A percentile compares a stretch with the other conserved stretches of the same genome.
These are phyloP conservation scores for Trametes gibbosa DNA, from an alignment of 768 basidiomycete species.

Conservation along the genomic window DNA sequence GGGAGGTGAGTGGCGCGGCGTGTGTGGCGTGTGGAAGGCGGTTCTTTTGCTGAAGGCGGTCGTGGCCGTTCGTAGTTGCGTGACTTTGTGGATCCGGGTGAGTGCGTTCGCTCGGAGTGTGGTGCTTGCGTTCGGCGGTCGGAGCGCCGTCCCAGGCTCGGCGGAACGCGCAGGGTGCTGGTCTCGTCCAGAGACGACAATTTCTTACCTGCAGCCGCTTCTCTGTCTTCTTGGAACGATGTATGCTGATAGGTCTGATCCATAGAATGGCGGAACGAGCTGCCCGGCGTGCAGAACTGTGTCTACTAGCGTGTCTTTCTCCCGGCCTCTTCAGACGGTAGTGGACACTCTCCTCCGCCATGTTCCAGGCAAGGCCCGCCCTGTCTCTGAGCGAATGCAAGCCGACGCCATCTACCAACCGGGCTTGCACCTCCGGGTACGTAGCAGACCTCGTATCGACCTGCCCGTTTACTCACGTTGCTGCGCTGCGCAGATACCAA, in stretches of 20 bases:
- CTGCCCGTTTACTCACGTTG: background rate
- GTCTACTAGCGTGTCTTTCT: slow-evolving; percentile 69
- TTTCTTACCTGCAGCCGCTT: background rate
- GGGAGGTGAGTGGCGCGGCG: slow-evolving; percentile 57
- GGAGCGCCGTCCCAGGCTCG: no score
- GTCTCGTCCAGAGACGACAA: no score
- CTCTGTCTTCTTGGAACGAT: background rate
- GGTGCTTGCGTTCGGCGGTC: background rate
- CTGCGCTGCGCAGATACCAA: slow-evolving; percentile 54
- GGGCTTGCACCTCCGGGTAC: slow-evolving; percentile 61
- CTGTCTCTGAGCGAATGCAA: slow-evolving; percentile 70
- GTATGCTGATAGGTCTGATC: slow-evolving; percentile 16
- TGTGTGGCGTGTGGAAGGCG: background rate
- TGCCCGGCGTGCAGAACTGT: slow-evolving; percentile 78
- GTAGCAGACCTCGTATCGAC: background rate
- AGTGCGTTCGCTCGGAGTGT: slow-evolving; percentile 35
- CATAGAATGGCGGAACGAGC: slow-evolving; percentile 78
- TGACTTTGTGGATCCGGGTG: slow-evolving; percentile 80
- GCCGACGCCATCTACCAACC: slow-evolving; percentile 77
- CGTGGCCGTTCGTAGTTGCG: slow-evolving; percentile 53
- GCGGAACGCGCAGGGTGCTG: no score
- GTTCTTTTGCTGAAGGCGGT: background rate
- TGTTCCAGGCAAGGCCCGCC: slow-evolving; percentile 65
- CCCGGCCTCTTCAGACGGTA: slow-evolving; percentile 69
- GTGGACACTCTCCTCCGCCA: slow-evolving; percentile 70